Evolutionary conservation across 345 rosid genomes (phyloP), one percentile per base, ranked within the genome.

Genomic region (Leavenworthia alabamica): DNA sequence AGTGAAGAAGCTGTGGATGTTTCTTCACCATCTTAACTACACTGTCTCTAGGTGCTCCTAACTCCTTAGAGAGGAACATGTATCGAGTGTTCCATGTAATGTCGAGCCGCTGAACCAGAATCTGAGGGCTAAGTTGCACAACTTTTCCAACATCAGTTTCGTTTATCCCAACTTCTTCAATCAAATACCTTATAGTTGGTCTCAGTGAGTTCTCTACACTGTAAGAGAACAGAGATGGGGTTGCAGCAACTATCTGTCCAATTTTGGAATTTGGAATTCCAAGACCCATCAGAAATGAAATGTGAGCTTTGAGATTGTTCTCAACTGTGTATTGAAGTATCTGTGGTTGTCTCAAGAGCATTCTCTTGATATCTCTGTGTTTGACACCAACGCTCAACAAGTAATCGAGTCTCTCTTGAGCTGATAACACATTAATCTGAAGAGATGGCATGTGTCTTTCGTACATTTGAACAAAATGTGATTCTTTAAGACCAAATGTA

Each of bases 1-100:
- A 93, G 67, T 89, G 97, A 51, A 93, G 96, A 36, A 93, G 80
- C 79, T 89, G 99, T 2, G 97, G 97, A 70, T 93, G 99, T 70
- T 84, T 89, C 36, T 69, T 86, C 44, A 93, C 97, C 97, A 89
- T 93, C 77, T 93, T 93, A 68, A 89, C 89, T 0, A 93, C 75
- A 57, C 86, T 78, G 47, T 86, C 99, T 62, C 85, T 83, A 43
- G 97, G 83, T 60, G 97, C 99, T 72, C 97, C 99, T 56, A 93
- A 44, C 72, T 93, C 94, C 76, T 83, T 77, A 1, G 99, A 83
- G 28, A 93, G 94, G 69, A 93, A 93, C 71, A 86, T 61, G 75
- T 79, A 82, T 29, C 97, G 97, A 67, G 86, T 79, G 64, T 89
- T 89, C 99, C 99, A 93, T 5, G 96, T 81, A 48, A 89, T 75